Evolutionary conservation across 495 filamentous ascomycete species (phyloP), one percentile per base, ranked within the genome.

Genomic region (Neurospora sp.): DNA sequence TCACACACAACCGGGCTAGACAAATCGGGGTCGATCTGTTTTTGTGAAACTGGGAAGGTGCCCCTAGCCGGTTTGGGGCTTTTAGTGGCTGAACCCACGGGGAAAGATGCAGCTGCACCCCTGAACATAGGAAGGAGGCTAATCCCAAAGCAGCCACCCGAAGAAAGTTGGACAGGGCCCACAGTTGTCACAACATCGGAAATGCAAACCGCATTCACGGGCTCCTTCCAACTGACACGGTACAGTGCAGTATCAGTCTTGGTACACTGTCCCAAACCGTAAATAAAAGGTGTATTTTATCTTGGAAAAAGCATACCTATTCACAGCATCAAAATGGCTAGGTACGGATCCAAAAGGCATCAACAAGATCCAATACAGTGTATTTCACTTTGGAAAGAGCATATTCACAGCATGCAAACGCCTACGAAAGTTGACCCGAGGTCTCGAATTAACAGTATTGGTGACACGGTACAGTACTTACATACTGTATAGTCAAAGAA

Each of bases 1-100:
- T 45, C 44, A 48, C 44, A 48, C 44, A 48, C 3, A 48, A 22
- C 44, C 44, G n/a, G 44, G 8, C n/a, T 9, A 10, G 48, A 31
- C 48, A 31, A 59, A 59, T 59, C 22, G 48, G 48, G 48, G 22
- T 27, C 48, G 20, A 59, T 59, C 48, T 59, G 20, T 59, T 59
- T 27, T 31, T n/a, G 65, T 75, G 74, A 75, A 75, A 75, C 74
- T 70, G 65, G 72, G 45, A 72, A 42, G 20, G 20, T 69, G 53
- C 37, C 44, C 10, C 22, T 40, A 41, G 20, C 48, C 48, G 22
- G 20, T 38, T 22, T 14, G 42, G n/a, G 42, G 10, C 44, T 40
- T 70, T 65, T 8, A 72, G 45, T 74, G 68, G 73, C 70, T 42
- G 44, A 73, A 40, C 14, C 17, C 35, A 1, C 40, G 20, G 31